Conservation (phyloP, 2,329 filamentous ascomycete species). For the Alternaria rosae region DNA sequence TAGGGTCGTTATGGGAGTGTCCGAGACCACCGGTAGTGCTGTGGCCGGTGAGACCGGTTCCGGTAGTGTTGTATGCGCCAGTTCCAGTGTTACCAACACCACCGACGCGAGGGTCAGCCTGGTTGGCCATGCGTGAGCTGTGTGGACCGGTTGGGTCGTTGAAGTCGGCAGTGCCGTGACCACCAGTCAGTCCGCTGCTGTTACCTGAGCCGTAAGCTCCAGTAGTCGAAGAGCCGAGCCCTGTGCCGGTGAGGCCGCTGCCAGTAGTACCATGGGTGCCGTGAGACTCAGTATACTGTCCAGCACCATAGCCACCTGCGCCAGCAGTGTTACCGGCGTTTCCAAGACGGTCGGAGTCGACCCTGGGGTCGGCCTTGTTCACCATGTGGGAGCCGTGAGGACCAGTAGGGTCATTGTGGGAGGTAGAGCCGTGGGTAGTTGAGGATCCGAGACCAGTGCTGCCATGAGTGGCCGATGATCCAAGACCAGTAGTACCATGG, state of each 20-base stretch:
- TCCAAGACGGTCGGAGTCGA: constrained; percentile 47
- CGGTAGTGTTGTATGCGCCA: constrained; percentile 1
- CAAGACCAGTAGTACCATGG: constrained; percentile 5
- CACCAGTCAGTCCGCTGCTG: constrained; percentile 9
- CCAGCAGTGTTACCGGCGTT: constrained; percentile 35
- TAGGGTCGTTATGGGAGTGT: constrained; percentile 29
- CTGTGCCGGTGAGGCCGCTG: constrained; percentile 13
- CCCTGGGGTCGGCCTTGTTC: constrained; percentile 47
- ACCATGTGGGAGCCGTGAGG: constrained; percentile 7
- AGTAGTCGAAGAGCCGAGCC: constrained; percentile 7
- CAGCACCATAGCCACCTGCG: constrained; percentile 25
- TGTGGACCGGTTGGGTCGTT: constrained; percentile 48
- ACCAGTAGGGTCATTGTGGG: constrained; percentile 24
- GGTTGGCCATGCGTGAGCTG: constrained; percentile 22
- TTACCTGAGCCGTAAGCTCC: constrained; percentile 17
- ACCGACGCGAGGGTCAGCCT: constrained; percentile 43
- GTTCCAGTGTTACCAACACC: not conserved
- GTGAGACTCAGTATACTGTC: constrained; percentile 14
- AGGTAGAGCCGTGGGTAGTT: constrained; percentile 20
- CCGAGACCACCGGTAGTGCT: not conserved
- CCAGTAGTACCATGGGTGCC: constrained; percentile 17
- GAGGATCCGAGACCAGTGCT: constrained; percentile 24
- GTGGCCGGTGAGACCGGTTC: not conserved
- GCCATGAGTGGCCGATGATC: constrained; percentile 27
- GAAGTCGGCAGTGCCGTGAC: constrained; percentile 19